Conservation (phyloP, 192 early-diverging fungal genomes). For the Paraglomus occultum region DNA sequence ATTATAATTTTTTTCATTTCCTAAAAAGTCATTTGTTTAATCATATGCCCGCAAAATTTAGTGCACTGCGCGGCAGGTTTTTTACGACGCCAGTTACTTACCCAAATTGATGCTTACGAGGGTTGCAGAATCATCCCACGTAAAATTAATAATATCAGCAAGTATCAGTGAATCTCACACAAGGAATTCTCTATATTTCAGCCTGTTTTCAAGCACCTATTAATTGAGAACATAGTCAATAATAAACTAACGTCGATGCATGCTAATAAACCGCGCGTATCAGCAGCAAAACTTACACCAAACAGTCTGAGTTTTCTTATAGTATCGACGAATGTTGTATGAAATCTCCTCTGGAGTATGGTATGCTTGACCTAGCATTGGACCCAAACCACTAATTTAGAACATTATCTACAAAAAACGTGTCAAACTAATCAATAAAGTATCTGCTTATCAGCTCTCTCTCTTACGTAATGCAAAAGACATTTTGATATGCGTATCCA, state of each 20-base stretch:
- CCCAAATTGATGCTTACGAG: slow-evolving; percentile 38
- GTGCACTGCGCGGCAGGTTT: slow-evolving; percentile 39
- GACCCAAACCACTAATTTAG: slow-evolving; percentile 45
- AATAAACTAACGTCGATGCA: too few relatives aligned
- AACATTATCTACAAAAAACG: slow-evolving; percentile 38
- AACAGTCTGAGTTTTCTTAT: slow-evolving; percentile 48
- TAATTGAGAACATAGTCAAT: slow-evolving; percentile 46
- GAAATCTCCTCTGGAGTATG: slow-evolving; percentile 56
- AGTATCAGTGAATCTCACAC: slow-evolving; percentile 41
- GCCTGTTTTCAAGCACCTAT: slow-evolving; percentile 29
- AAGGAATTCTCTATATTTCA: slow-evolving; percentile 36
- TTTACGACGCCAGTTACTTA: slow-evolving; percentile 40
- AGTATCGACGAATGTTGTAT: slow-evolving; percentile 54
- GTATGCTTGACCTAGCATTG: slow-evolving; percentile 51
- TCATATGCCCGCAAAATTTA: too few relatives aligned
- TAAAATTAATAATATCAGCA: slow-evolving; percentile 52
- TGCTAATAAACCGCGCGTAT: too few relatives aligned
- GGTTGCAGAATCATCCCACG: slow-evolving; percentile 34
- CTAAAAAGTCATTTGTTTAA: too few relatives aligned
- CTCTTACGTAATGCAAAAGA: too few relatives aligned
- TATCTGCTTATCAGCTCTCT: too few relatives aligned
- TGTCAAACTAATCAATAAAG: too few relatives aligned
- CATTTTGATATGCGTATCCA: slow-evolving; percentile 36
- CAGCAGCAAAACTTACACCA: too few relatives aligned
- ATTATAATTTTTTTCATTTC: too few relatives aligned